Base-by-base conservation (phyloP, 1,284 basidiomycete genomes). In the Rhodotorula sp. region DNA sequence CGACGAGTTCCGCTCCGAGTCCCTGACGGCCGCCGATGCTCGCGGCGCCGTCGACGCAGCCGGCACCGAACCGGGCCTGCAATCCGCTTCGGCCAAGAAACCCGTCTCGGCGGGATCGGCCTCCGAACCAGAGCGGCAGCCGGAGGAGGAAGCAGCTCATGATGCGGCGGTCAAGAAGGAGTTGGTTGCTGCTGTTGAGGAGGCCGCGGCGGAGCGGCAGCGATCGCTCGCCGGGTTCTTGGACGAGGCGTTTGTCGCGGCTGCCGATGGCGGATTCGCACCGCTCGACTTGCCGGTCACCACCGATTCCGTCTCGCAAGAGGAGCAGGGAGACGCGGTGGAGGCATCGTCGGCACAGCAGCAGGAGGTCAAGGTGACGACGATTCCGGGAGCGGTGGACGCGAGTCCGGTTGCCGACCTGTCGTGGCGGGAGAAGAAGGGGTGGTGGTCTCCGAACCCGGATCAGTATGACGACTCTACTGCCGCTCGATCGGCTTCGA, bases 331-430 rank as follows among this genome's bases (percentile, higher is more conserved):
- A 29, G 7, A 48, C 12, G 34, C 29, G n/a, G 18, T 5, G 18
- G 34, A 8, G n/a, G 52, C 34, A 12, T 26, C 49, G 31, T 48
- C 10, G 5, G 12, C 29, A 4, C 47, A 56, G 46, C 56, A 20
- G 3, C 26, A 58, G 48, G n/a, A 46, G 43, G 49, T 39, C 49
- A 15, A 57, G 56, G 49, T 48, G 18, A 29, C 43, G 21, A n/a
- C 18, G 8, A 69, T 69, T 58, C 39, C 52, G 5, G 65, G 64
- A 18, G 72, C 62, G 3, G 65, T 71, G 34, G 29, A 59, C 26
- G 69, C 12, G n/a, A 59, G 58, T 46, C 69, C 69, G 2, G n/a
- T 70, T 10, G 66, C 69, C 18, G 67, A 74, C 61, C 51, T 74
- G 39, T 46, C 34, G 12, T 72, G 64, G 61, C 51, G 58, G 54